Evolutionary conservation across 2,329 filamentous ascomycete species (phyloP).

Genomic region (Gnomoniopsis sp.): DNA sequence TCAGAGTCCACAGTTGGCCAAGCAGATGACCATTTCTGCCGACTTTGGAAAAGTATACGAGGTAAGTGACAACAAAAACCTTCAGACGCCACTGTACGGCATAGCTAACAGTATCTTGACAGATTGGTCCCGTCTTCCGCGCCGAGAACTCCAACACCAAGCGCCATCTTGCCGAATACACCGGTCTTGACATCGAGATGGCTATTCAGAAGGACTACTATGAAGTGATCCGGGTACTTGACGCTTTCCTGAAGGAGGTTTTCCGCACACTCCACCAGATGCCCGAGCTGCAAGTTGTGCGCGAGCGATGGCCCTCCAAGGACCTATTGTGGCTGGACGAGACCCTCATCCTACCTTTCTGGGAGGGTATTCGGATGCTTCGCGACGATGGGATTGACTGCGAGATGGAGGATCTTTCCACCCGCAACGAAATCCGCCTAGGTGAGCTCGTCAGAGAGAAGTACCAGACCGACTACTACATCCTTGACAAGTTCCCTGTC

Average conservation of each 20-base stretch:
- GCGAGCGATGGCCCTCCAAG: conserved; percentile 79
- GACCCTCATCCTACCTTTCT: conserved; percentile 78
- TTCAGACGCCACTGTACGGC: not conserved
- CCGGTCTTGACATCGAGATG: conserved; percentile 91
- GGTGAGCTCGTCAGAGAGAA: conserved; percentile 83
- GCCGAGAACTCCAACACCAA: conserved; percentile 96
- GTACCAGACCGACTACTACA: conserved; percentile 86
- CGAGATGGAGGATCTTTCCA: conserved; percentile 76
- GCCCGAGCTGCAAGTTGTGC: conserved; percentile 74
- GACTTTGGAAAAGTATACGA: conserved; percentile 91
- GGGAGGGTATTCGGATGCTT: conserved; percentile 75
- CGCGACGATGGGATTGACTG: conserved; percentile 74
- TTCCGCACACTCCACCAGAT: conserved; percentile 60
- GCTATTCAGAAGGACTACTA: conserved; percentile 84
- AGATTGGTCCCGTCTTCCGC: conserved; percentile 81
- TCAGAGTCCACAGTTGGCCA: conserved; percentile 86
- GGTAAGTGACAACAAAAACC: conserved; percentile 26
- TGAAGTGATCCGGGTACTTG: conserved; percentile 76
- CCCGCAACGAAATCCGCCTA: conserved; percentile 80
- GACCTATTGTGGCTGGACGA: conserved; percentile 85
- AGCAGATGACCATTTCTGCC: conserved; percentile 88
- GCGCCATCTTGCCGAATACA: conserved; percentile 91
- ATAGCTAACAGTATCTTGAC: not conserved
- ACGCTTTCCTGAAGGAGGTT: conserved; percentile 69
- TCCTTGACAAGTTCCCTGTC: conserved; percentile 88